Percentiles rank a stretch among this genome's conserved stretches.
These are phyloP conservation scores for Rhytidhysteron rufulum DNA, from an alignment of 2,329 filamentous ascomycete genomes.

Conservation along the genomic window DNA sequence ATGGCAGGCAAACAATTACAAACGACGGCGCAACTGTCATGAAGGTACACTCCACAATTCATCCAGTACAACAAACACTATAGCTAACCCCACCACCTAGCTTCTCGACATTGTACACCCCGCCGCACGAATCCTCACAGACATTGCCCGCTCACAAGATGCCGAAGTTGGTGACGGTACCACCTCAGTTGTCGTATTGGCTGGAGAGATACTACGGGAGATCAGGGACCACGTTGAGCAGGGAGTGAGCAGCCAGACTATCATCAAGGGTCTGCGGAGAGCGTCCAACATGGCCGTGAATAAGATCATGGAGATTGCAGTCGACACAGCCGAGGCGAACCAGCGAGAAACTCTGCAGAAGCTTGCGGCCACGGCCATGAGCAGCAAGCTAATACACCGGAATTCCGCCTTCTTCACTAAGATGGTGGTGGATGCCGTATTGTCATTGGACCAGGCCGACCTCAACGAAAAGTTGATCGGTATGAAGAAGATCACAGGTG, in stretches of 20 bases:
- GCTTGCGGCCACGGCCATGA: constrained; percentile 95
- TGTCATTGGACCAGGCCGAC: constrained; percentile 93
- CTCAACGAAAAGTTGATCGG: constrained; percentile 97
- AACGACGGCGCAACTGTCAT: constrained; percentile 99
- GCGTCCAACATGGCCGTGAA: constrained; percentile 90
- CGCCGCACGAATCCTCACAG: constrained; percentile 92
- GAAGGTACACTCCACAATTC: too few species aligned
- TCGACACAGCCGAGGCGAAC: constrained; percentile 77
- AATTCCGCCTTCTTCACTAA: constrained; percentile 97
- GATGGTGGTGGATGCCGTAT: constrained; percentile 97
- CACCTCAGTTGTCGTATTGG: constrained; percentile 92
- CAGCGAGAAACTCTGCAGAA: constrained; percentile 84
- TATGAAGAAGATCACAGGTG: constrained; percentile 96
- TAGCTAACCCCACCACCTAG: too few species aligned
- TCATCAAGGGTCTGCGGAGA: constrained; percentile 91
- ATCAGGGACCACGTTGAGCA: constrained; percentile 94
- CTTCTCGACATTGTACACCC: constrained; percentile 98
- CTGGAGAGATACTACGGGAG: constrained; percentile 97
- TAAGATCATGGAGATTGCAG: constrained; percentile 96
- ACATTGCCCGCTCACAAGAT: constrained; percentile 98
- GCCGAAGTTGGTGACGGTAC: constrained; percentile 98
- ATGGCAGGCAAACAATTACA: constrained; percentile 95
- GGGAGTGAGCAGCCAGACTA: constrained; percentile 93
- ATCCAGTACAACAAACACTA: too few species aligned
- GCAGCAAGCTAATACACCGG: constrained; percentile 97